Base-by-base conservation (phyloP, 2,329 filamentous ascomycete species). In the Hypoxylon sp. region DNA sequence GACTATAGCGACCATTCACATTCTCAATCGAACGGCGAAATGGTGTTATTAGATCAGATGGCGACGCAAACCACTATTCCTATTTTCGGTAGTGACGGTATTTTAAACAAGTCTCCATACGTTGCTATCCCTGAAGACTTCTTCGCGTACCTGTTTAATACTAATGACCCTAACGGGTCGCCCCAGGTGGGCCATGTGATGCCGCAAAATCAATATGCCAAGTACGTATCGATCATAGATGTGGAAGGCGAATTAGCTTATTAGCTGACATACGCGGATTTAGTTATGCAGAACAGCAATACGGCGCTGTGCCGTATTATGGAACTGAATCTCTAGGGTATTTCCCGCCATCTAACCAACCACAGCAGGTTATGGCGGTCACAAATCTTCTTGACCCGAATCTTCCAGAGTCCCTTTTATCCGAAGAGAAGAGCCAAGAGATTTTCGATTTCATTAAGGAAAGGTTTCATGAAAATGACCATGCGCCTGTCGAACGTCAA, bases 321-420 rank as follows among this genome's bases (percentile, higher is more conserved):
- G 79, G 81, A 4, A 79, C 78, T 28, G 82, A 87, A 30, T 77
- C 82, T 33, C 74, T 85, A 45, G 85, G 85, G 14, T 87, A 87
- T 65, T 88, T 87, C 70, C 86, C 86, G 32, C 81, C 84, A n/a
- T 79, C 82, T 11, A 78, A 76, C 26, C 82, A 84, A 57, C 85
- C 87, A 2, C 89, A 92, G 70, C 92, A 96, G 73, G 89, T 94
- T 33, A 97, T 97, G 93, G 92, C 93, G 16, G 92, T 97, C 49
- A 95, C 90, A 61, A 96, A 91, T 72, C 85, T 96, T 38, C 84
- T 96, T 24, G 93, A 96, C 74, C 90, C 92, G 22, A 91, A 89
- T 55, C 87, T 91, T 4, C 92, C 92, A 0, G 92, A 96, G 73
- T 90, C 91, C 2, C 86, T 91, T 6, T 85, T 98, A 61, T 96